Percentiles rank a stretch among this genome's conserved stretches.
These are phyloP conservation scores for Podaxis mareebaensis DNA, from an alignment of 768 basidiomycete species.

Conservation along the genomic window DNA sequence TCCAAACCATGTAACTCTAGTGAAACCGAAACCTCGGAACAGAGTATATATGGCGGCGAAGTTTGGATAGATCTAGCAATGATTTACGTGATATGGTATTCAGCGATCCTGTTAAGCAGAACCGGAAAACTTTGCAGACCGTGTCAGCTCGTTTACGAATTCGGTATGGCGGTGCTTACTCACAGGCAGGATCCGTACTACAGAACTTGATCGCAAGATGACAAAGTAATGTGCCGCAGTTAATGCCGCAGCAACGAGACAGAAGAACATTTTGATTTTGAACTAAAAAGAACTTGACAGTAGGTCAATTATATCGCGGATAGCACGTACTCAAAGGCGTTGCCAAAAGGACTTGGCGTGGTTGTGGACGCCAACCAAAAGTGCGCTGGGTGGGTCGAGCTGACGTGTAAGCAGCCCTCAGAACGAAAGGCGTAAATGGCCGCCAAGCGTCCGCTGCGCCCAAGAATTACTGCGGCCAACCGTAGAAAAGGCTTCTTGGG, in stretches of 20 bases:
- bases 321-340: constrained; percentile 68
- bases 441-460: constrained; percentile 75
- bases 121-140: constrained; percentile 58
- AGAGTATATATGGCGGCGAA: constrained; percentile 81
- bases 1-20: constrained; percentile 69
- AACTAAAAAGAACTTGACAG: constrained; percentile 41
- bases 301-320: neutral
- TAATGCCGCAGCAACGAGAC: constrained; percentile 76
- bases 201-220: constrained; percentile 78
- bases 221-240: constrained; percentile 69
- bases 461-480: constrained; percentile 58
- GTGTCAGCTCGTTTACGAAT: neutral
- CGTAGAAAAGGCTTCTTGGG: constrained; percentile 58
- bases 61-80: constrained; percentile 83
- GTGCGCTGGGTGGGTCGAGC: constrained; percentile 72
- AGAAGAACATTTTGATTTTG: constrained; percentile 75
- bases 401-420: constrained; percentile 71
- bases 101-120: constrained; percentile 59
- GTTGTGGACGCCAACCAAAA: constrained; percentile 72
- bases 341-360: constrained; percentile 76
- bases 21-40: constrained; percentile 78
- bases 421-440: constrained; percentile 76
- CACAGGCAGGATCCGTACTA: constrained; percentile 80
- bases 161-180: constrained; percentile 21
- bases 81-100: constrained; percentile 79